Conservation (phyloP, 1,284 basidiomycete species). For the Porogramme epimiltina region DNA sequence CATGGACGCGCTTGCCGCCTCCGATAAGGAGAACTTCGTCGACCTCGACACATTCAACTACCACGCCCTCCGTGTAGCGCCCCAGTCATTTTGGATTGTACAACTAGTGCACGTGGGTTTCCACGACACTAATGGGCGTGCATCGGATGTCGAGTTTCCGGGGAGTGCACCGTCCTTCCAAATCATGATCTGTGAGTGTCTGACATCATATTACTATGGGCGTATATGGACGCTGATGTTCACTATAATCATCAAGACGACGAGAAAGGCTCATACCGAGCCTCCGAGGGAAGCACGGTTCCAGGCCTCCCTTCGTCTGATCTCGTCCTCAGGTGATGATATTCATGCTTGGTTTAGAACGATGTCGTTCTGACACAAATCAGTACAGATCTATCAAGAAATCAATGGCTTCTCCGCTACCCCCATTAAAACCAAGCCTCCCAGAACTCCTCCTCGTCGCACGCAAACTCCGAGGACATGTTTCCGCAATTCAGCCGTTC, state of each 20-base stretch:
- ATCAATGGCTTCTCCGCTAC: constrained; percentile 35
- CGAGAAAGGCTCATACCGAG: constrained; percentile 19
- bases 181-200: constrained; percentile 33
- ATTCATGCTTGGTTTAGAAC: no score
- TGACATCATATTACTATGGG: no score
- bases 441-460: constrained; percentile 36
- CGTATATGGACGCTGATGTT: neutral
- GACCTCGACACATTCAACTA: constrained; percentile 33
- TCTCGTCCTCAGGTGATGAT: constrained; percentile 30
- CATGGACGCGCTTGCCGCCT: constrained; percentile 1
- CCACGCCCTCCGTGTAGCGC: constrained; percentile 26
- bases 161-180: constrained; percentile 25
- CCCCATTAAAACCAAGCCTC: constrained; percentile 33
- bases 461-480: constrained; percentile 33
- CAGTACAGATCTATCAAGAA: constrained; percentile 30
- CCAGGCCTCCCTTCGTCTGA: constrained; percentile 31
- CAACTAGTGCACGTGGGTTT: constrained; percentile 28
- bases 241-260: constrained; percentile 24
- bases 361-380: neutral
- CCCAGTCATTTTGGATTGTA: constrained; percentile 35
- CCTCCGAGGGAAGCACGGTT: constrained; percentile 9
- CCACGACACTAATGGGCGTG: constrained; percentile 1
- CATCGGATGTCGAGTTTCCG: constrained; percentile 3
- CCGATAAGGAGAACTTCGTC: neutral
- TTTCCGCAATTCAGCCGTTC: constrained; percentile 33